A percentile compares a stretch with the other conserved stretches of the same genome.
Evolutionary conservation across 106 monocot genomes (phyloP).

Genomic region (Dendrobium officinale): DNA sequence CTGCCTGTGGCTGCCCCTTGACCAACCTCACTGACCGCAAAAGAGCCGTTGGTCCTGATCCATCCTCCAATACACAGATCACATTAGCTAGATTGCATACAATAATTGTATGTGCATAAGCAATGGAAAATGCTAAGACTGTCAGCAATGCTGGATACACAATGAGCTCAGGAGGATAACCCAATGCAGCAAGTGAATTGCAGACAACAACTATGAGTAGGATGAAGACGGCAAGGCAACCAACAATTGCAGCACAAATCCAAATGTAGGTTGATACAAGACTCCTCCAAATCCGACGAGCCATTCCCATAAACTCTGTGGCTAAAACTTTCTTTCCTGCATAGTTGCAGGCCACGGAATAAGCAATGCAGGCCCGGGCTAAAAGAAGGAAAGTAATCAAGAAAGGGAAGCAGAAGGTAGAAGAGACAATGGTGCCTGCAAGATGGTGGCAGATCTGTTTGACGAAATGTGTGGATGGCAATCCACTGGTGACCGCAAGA

Average conservation of each 20-base stretch:
- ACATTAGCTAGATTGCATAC: slow-evolving; percentile 82
- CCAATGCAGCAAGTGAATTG: slow-evolving; percentile 35
- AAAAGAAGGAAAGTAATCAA: slow-evolving; percentile 53
- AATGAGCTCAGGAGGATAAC: slow-evolving; percentile 67
- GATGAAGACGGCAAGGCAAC: slow-evolving; percentile 49
- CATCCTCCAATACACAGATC: slow-evolving; percentile 69
- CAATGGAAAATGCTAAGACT: slow-evolving; percentile 54
- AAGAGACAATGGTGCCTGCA: slow-evolving; percentile 51
- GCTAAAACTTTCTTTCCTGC: slow-evolving; percentile 31
- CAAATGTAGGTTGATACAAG: slow-evolving; percentile 57
- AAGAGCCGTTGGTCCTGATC: slow-evolving; percentile 40
- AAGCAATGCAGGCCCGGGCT: slow-evolving; percentile 55
- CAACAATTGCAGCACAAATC: slow-evolving; percentile 33
- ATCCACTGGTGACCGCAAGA: slow-evolving; percentile 42
- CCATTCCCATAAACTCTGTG: slow-evolving; percentile 28
- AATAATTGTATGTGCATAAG: slow-evolving; percentile 61
- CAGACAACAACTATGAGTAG: slow-evolving; percentile 46
- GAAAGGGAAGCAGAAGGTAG: slow-evolving; percentile 56
- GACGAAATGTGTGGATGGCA: slow-evolving; percentile 61
- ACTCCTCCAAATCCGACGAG: slow-evolving; percentile 32
- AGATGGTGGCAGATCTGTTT: slow-evolving; percentile 53
- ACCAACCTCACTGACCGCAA: slow-evolving; percentile 49
- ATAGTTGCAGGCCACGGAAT: slow-evolving; percentile 70
- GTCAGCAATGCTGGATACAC: slow-evolving; percentile 60
- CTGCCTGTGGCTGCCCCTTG: slow-evolving; percentile 74